A percentile compares a stretch with the other conserved stretches of the same genome.
These are phyloP conservation scores for Pelargonium cotyledonis DNA, from an alignment of 441 rosid species.

Conservation along the genomic window DNA sequence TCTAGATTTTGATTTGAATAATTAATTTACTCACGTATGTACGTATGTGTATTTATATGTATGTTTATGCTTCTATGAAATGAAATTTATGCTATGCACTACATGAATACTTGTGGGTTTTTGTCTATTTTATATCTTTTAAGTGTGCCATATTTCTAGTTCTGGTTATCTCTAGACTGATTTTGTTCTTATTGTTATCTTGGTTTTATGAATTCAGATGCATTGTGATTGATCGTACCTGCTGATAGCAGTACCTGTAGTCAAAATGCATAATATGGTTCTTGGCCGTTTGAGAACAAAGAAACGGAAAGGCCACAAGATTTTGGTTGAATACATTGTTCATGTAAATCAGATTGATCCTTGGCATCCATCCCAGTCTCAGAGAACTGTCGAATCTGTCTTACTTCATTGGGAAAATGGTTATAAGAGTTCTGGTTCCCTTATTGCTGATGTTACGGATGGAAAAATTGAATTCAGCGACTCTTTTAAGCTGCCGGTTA, in stretches of 20 bases:
- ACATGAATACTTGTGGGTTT: not conserved
- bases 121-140: not conserved
- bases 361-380: slow-evolving; percentile 95
- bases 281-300: slow-evolving; percentile 46
- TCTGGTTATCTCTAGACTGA: not conserved
- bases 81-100: not conserved
- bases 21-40: too few species aligned
- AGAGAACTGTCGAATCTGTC: slow-evolving; percentile 73
- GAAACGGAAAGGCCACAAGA: slow-evolving; percentile 39
- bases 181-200: not conserved
- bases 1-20: not conserved
- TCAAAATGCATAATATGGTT: slow-evolving; percentile 42
- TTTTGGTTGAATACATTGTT: slow-evolving; percentile 56
- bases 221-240: slow-evolving; percentile 4
- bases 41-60: too few species aligned
- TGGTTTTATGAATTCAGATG: slow-evolving; percentile 2
- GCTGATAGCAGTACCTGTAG: not conserved
- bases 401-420: slow-evolving; percentile 89
- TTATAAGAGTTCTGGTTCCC: slow-evolving; percentile 61
- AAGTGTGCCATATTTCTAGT: not conserved
- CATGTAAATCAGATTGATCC: slow-evolving; percentile 83
- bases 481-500: slow-evolving; percentile 77
- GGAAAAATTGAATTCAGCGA: slow-evolving; percentile 86
- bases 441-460: slow-evolving; percentile 58
- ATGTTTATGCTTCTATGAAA: not conserved